Percentiles rank a stretch among this genome's conserved stretches.
These are phyloP conservation scores for Rhodotorula babjevae DNA, from an alignment of 768 basidiomycete genomes.

Conservation along the genomic window DNA sequence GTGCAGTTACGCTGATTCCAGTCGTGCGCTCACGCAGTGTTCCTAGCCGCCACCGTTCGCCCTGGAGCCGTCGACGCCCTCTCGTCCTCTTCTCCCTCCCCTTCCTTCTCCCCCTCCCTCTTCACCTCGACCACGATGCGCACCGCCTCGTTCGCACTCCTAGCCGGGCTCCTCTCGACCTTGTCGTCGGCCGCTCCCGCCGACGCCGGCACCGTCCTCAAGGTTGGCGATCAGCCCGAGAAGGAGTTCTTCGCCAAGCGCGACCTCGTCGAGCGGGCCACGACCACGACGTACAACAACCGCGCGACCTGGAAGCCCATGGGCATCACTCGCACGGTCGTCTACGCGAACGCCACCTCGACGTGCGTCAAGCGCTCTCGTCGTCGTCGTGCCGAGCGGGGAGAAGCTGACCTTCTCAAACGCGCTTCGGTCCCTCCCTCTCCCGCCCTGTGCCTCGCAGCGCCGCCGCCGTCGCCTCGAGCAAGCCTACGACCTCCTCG, in stretches of 20 bases:
- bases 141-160: not conserved
- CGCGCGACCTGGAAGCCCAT: not conserved
- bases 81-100: not conserved
- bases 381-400: not conserved
- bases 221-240: constrained; percentile 8
- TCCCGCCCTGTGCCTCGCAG: too few species aligned
- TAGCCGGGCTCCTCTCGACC: not conserved
- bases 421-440: too few species aligned
- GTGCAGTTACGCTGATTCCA: not conserved
- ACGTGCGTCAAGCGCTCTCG: not conserved
- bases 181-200: not conserved
- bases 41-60: not conserved
- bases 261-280: not conserved
- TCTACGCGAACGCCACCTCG: not conserved
- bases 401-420: not conserved
- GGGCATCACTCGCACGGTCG: not conserved
- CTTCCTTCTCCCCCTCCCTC: too few species aligned
- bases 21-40: not conserved
- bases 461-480: not conserved
- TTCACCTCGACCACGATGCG: not conserved
- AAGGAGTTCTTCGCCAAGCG: not conserved
- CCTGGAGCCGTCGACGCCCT: not conserved
- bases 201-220: not conserved
- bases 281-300: not conserved
- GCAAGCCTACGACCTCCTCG: not conserved